Evolutionary conservation across 2,329 filamentous ascomycete genomes (phyloP).

Genomic region (Penicillium sp.): DNA sequence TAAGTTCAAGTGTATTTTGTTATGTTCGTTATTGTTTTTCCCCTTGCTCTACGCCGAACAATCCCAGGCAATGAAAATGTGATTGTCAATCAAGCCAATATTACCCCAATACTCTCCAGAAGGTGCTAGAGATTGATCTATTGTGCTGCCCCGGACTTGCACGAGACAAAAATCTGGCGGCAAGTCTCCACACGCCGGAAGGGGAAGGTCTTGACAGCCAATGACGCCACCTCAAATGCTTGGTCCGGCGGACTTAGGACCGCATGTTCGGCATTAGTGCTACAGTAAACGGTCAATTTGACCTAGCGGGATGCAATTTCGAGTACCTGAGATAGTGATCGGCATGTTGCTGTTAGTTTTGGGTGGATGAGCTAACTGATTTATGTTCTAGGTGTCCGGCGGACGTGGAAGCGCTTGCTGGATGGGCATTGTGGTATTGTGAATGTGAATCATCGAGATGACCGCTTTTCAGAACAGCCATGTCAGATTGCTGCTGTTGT

Average conservation of each 20-base stretch:
- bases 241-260: neutral
- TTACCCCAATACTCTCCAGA: neutral
- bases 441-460: constrained; percentile 65
- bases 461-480: constrained; percentile 70
- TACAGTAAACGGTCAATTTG: neutral
- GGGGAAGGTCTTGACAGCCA: constrained; percentile 32
- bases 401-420: constrained; percentile 78
- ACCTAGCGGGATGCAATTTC: neutral
- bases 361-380: neutral
- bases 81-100: neutral
- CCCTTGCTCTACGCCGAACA: neutral
- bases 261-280: neutral
- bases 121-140: neutral
- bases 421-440: constrained; percentile 78
- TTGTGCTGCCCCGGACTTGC: neutral
- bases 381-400: constrained; percentile 59
- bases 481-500: constrained; percentile 85
- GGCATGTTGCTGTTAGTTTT: neutral
- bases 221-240: constrained; percentile 15
- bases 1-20: constrained; percentile 31
- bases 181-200: constrained; percentile 32
- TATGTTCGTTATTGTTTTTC: neutral
- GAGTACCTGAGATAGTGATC: neutral
- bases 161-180: constrained; percentile 3
- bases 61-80: neutral